Evolutionary conservation across 1,139 yeast species (phyloP).

Genomic region (Geotrichum histeridarum): DNA sequence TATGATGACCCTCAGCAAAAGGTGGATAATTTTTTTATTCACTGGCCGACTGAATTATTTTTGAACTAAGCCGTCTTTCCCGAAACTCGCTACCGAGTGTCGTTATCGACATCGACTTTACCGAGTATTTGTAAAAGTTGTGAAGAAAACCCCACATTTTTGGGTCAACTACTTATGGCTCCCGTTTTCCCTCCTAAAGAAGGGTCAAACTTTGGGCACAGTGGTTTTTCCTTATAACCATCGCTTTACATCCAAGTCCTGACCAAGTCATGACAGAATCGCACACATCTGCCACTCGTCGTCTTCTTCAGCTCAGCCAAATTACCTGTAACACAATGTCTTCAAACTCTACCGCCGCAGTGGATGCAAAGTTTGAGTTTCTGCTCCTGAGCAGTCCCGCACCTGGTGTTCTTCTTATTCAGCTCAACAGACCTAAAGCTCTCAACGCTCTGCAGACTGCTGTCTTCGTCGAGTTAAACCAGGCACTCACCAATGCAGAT

Average conservation of each 20-base stretch:
- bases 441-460: conserved; percentile 59
- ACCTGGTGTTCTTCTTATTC: conserved; percentile 45
- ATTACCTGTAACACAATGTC: not conserved
- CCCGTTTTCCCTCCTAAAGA: too few species aligned
- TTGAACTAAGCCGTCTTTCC: too few species aligned
- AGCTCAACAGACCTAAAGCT: conserved; percentile 59
- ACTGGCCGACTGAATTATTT: not conserved
- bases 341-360: conserved; percentile 22
- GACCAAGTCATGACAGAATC: not conserved
- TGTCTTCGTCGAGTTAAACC: conserved; percentile 42
- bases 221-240: too few species aligned
- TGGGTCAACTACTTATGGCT: too few species aligned
- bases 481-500: conserved; percentile 41
- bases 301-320: not conserved
- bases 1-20: not conserved
- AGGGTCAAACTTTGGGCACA: too few species aligned
- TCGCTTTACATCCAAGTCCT: not conserved
- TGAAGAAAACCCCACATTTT: too few species aligned
- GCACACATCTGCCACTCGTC: not conserved
- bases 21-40: not conserved
- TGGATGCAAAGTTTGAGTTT: conserved; percentile 38
- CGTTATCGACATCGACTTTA: too few species aligned
- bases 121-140: too few species aligned
- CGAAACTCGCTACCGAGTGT: too few species aligned
- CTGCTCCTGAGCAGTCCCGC: conserved; percentile 41